A percentile compares a stretch with the other conserved stretches of the same genome.
Evolutionary conservation across 2,329 filamentous ascomycete genomes (phyloP).

Genomic region (Xylariaceae sp.): DNA sequence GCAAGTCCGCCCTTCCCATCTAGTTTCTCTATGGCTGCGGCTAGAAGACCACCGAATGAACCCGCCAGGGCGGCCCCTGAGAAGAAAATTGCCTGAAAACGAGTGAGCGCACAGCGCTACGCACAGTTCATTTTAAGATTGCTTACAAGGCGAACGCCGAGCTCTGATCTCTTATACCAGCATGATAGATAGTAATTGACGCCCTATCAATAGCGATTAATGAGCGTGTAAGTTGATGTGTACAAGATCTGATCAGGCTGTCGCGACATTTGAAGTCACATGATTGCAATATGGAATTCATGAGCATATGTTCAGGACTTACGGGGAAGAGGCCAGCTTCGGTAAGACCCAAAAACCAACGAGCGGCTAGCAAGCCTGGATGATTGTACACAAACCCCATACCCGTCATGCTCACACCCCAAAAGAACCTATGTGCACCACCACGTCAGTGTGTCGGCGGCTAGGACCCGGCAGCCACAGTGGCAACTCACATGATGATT

Average conservation of each 20-base stretch:
- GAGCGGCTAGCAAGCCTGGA: constrained; percentile 61
- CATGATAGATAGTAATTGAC: constrained; percentile 78
- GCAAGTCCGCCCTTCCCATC: constrained; percentile 54
- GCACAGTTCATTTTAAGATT: neutral
- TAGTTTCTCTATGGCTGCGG: constrained; percentile 68
- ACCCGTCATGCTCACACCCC: constrained; percentile 66
- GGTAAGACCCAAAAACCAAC: constrained; percentile 67
- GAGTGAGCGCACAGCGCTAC: constrained; percentile 4
- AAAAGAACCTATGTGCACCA: constrained; percentile 44
- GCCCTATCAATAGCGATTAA: constrained; percentile 34
- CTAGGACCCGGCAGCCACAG: constrained; percentile 5
- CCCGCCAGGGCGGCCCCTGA: constrained; percentile 76
- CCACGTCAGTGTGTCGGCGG: constrained; percentile 19
- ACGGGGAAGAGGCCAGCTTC: constrained; percentile 71
- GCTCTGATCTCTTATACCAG: constrained; percentile 78
- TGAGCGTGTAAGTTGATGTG: neutral
- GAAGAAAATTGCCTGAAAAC: constrained; percentile 66
- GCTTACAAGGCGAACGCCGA: constrained; percentile 65
- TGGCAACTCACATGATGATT: constrained; percentile 64
- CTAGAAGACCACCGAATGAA: constrained; percentile 71
- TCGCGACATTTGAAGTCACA: neutral
- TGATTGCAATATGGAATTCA: neutral
- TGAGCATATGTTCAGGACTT: too few relatives aligned
- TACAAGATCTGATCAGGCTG: neutral
- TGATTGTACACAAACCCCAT: constrained; percentile 65